Percentiles rank a stretch among this genome's conserved stretches.
phyloP scores from a whole-genome alignment of 1,284 basidiomycete genomes.

The Ustilago lituana region DNA sequence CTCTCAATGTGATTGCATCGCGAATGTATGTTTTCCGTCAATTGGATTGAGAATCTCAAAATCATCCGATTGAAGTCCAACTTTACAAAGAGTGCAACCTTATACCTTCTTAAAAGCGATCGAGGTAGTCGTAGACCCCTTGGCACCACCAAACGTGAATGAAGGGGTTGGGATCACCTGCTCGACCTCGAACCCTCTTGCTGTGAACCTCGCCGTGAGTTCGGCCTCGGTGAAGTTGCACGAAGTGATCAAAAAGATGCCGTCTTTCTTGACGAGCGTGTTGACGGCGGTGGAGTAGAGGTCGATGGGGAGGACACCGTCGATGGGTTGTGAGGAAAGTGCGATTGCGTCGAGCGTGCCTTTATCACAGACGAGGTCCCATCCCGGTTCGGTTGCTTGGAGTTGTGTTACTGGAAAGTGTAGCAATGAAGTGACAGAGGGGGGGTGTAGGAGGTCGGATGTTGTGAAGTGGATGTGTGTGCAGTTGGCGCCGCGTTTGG shows the following conservation, averaged over 20 bases:
- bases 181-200: constrained; percentile 46
- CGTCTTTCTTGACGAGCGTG: constrained; percentile 72
- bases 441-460: constrained; percentile 62
- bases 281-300: constrained; percentile 75
- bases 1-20: no score
- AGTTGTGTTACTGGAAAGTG: constrained; percentile 1
- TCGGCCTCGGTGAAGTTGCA: constrained; percentile 91
- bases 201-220: constrained; percentile 73
- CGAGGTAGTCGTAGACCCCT: constrained; percentile 55
- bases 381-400: constrained; percentile 19
- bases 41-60: no score
- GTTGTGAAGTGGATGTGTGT: constrained; percentile 61
- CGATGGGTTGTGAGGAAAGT: constrained; percentile 74
- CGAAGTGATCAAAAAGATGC: constrained; percentile 80
- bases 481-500: constrained; percentile 41
- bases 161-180: constrained; percentile 56
- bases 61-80: no score
- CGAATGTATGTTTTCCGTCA: no score
- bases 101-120: constrained; percentile 44
- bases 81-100: no score
- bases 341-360: constrained; percentile 81
- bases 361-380: constrained; percentile 68
- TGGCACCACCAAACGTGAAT: constrained; percentile 58
- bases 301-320: constrained; percentile 72
- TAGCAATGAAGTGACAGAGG: constrained; percentile 13